phyloP scores from a whole-genome alignment of 225 moss, liverwort and hornwort species.

The Climacium dendroides region DNA sequence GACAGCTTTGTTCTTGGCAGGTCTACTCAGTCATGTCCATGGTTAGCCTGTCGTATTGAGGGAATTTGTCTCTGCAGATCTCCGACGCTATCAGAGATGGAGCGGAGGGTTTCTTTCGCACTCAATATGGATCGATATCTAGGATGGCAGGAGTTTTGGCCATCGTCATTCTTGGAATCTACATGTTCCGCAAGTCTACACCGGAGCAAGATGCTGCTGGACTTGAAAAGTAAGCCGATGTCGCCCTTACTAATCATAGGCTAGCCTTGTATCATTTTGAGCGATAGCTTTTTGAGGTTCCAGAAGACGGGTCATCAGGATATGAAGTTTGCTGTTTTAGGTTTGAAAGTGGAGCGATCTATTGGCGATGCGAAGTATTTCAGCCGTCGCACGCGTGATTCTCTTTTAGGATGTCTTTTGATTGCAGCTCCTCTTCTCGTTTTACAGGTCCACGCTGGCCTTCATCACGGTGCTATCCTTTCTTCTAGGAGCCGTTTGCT shows the following conservation, averaged over 20 bases:
- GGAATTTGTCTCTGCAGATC: conserved; percentile 32
- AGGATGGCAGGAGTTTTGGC: conserved; percentile 91
- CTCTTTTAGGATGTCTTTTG: not conserved
- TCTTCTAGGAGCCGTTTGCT: conserved; percentile 89
- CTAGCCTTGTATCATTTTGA: not conserved
- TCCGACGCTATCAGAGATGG: conserved; percentile 98
- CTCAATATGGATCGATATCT: conserved; percentile 96
- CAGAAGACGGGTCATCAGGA: not conserved
- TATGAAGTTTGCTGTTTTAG: not conserved
- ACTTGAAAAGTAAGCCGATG: conserved; percentile 51
- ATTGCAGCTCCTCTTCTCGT: not conserved
- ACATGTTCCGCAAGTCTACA: conserved; percentile 74
- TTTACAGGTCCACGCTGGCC: conserved; percentile 63
- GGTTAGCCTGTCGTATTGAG: not conserved
- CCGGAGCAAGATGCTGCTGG: conserved; percentile 94
- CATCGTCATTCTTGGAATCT: conserved; percentile 65
- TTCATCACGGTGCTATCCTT: conserved; percentile 89
- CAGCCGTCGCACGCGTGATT: not conserved
- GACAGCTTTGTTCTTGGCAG: not conserved
- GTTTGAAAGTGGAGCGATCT: not conserved
- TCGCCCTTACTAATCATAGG: not conserved
- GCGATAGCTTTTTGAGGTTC: not conserved
- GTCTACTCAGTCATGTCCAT: not conserved
- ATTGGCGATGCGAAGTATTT: not conserved
- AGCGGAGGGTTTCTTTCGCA: conserved; percentile 93